Percentiles rank a stretch among this genome's conserved stretches.
Conservation (phyloP, 495 filamentous ascomycete species). For the Barbatosphaeria neglecta region DNA sequence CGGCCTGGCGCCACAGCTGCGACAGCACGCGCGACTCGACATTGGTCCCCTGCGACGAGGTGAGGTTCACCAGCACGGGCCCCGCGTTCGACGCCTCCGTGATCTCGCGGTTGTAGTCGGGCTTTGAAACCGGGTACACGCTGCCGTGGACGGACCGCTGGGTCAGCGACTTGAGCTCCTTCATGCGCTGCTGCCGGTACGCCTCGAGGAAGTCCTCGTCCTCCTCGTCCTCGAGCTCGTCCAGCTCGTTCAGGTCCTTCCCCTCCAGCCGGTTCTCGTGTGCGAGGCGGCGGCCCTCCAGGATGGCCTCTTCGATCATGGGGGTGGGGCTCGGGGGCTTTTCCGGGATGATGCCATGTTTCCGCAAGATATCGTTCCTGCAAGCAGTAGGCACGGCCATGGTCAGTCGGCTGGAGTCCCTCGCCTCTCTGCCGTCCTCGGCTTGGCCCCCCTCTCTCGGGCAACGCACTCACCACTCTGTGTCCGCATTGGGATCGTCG, state of each 20-base stretch:
- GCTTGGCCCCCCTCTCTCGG: neutral
- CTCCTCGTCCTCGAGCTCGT: conserved; percentile 82
- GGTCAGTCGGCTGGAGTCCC: neutral
- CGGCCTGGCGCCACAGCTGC: conserved; percentile 79
- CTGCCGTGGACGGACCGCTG: conserved; percentile 69
- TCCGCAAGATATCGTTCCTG: conserved; percentile 98
- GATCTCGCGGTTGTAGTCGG: conserved; percentile 84
- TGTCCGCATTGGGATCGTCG: conserved; percentile 91
- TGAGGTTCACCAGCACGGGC: conserved; percentile 76
- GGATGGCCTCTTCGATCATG: conserved; percentile 88
- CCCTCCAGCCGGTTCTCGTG: conserved; percentile 86
- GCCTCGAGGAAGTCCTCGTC: conserved; percentile 83
- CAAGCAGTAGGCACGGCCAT: neutral
- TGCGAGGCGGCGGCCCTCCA: conserved; percentile 65
- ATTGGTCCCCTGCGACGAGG: conserved; percentile 63
- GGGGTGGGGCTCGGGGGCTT: conserved; percentile 90
- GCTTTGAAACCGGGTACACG: conserved; percentile 89
- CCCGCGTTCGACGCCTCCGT: conserved; percentile 71
- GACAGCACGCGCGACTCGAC: conserved; percentile 70
- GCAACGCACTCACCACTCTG: conserved; percentile 67
- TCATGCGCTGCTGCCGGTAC: conserved; percentile 74
- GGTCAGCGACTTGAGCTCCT: conserved; percentile 63
- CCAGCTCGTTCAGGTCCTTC: conserved; percentile 86
- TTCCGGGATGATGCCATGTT: conserved; percentile 90
- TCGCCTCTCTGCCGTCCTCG: neutral